Evolutionary conservation across 1,139 yeast genomes (phyloP).

Genomic region (Blastobotrys apis): DNA sequence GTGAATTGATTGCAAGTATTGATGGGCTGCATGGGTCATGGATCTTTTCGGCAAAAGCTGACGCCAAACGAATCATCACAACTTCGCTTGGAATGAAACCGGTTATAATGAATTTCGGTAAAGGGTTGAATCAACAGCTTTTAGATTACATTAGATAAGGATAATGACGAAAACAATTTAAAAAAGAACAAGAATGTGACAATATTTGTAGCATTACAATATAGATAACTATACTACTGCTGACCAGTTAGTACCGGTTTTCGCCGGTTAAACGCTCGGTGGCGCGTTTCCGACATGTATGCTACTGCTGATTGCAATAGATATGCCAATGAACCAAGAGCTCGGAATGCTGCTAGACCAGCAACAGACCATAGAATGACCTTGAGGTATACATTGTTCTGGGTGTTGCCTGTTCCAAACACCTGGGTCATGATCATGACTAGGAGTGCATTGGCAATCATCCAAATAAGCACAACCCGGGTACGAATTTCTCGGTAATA

Average conservation of each 20-base stretch:
- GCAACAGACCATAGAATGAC: conserved; percentile 92
- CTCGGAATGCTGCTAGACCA: conserved; percentile 70
- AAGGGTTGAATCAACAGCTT: conserved; percentile 26
- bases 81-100: conserved; percentile 36
- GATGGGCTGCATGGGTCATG: conserved; percentile 36
- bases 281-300: conserved; percentile 28
- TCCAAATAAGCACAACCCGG: conserved; percentile 88
- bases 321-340: conserved; percentile 69
- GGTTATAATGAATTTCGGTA: conserved; percentile 33
- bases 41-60: conserved; percentile 36
- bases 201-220: neutral
- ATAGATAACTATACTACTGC: neutral
- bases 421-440: conserved; percentile 86
- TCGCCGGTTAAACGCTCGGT: conserved; percentile 24
- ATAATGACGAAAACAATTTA: neutral
- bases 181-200: neutral
- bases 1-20: conserved; percentile 27
- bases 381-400: conserved; percentile 70
- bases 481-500: conserved; percentile 93
- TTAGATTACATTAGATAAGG: conserved; percentile 22
- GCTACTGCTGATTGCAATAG: conserved; percentile 44
- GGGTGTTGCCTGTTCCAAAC: conserved; percentile 58
- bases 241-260: conserved; percentile 16
- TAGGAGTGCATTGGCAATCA: conserved; percentile 71
- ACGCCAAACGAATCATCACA: conserved; percentile 30